These are phyloP conservation scores for Fusarium paranaense DNA, from an alignment of 2,329 filamentous ascomycete genomes.

Conservation along the genomic window DNA sequence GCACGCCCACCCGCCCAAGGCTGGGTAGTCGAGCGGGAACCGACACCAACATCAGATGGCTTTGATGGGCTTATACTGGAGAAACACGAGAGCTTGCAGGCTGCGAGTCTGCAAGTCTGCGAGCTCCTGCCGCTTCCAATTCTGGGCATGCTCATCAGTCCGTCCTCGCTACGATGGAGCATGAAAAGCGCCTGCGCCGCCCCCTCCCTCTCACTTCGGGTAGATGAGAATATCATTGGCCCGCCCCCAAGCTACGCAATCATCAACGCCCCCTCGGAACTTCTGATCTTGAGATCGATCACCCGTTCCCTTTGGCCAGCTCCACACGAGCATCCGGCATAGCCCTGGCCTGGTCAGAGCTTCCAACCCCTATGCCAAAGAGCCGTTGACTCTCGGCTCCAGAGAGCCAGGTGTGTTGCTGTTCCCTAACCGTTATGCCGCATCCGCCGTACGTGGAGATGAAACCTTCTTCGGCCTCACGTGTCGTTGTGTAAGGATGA, in stretches of 20 bases:
- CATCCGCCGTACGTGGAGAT: conserved; percentile 42
- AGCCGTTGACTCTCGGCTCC: conserved; percentile 27
- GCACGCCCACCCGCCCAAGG: conserved; percentile 18
- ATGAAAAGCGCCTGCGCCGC: conserved; percentile 29
- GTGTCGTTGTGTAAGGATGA: conserved; percentile 43
- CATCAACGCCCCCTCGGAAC: conserved; percentile 33
- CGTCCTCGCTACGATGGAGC: conserved; percentile 25
- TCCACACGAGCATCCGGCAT: conserved; percentile 31
- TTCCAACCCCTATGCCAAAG: conserved; percentile 22
- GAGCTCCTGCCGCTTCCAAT: conserved; percentile 29
- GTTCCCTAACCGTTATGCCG: conserved; percentile 37
- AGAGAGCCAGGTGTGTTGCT: conserved; percentile 30
- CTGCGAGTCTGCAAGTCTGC: conserved; percentile 23
- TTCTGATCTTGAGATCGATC: conserved; percentile 36
- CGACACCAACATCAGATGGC: conserved; percentile 35
- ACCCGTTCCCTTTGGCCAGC: conserved; percentile 29
- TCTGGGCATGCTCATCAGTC: conserved; percentile 23
- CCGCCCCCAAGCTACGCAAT: conserved; percentile 33
- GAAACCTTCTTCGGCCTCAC: conserved; percentile 44
- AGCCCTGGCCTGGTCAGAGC: conserved; percentile 24
- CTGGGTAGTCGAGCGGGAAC: conserved; percentile 34
- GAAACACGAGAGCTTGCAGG: conserved; percentile 40
- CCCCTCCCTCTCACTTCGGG: conserved; percentile 45
- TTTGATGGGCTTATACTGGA: conserved; percentile 31
- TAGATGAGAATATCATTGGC: conserved; percentile 46